Base-by-base conservation (phyloP, 2,329 filamentous ascomycete genomes). In the Harringtonia aguacate region DNA sequence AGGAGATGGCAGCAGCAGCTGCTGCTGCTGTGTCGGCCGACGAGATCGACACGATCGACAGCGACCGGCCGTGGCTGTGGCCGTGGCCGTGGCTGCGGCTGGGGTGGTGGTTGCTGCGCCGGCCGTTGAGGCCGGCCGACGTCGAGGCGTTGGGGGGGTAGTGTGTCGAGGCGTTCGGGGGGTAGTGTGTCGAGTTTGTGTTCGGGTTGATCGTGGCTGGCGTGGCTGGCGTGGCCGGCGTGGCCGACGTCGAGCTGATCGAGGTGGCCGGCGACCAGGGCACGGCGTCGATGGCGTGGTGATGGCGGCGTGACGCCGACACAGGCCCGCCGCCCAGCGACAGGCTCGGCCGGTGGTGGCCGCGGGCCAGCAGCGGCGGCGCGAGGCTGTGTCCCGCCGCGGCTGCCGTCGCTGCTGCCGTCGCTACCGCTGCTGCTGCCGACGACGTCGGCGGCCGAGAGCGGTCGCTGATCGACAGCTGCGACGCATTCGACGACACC, bases 21-120 rank as follows among this genome's bases (percentile, higher is more conserved):
- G 66, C 68, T n/a, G n/a, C n/a, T n/a, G 45, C 60, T 61, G 64
- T 67, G 31, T 65, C 64, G 51, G 68, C 55, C 18, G 77, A 77
- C 12, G 81, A 82, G 53, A 90, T 77, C 10, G 86, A 90, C 37
- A 90, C 78, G 50, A 92, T 90, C 17, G 86, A 92, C 27, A 92
- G 72, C 4, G 86, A 90, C 53, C 84, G 73, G 58, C 82, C 79
- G 55, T 89, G 85, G 43, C 21, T 34, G 6, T 31, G 21, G 12
- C 9, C 7, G 18, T 40, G 30, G 30, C 43, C 21, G n/a, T 12
- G 24, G 14, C 34, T 14, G 9, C 12, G 10, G 15, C 22, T 28
- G 34, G 24, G 30, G 34, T 28, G 21, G n/a, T 29, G n/a, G 22
- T 70, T 67, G 55, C 82, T 76, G n/a, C 71, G 67, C 9, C 7